phyloP scores from a whole-genome alignment of 2,329 filamentous ascomycete species.

The Monosporascus ibericus region DNA sequence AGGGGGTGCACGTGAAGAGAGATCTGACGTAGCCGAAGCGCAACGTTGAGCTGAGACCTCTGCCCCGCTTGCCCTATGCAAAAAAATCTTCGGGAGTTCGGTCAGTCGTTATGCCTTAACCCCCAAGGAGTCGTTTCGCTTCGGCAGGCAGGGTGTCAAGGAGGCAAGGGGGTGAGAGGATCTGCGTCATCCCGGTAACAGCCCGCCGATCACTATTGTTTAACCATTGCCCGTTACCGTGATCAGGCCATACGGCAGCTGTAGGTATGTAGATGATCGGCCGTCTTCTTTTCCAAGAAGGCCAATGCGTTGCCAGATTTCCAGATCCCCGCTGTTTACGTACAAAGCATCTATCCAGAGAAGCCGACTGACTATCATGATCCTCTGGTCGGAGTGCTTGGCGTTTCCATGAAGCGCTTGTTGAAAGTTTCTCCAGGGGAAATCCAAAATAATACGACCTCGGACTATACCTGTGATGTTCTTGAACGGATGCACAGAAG shows the following conservation, averaged over 20 bases:
- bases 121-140: conserved; percentile 15
- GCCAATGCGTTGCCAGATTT: not conserved
- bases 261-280: not conserved
- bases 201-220: conserved; percentile 3
- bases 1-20: not conserved
- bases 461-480: too few species aligned
- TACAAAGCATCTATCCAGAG: not conserved
- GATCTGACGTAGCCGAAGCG: not conserved
- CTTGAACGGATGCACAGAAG: too few species aligned
- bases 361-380: too few species aligned
- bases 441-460: too few species aligned
- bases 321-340: not conserved
- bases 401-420: too few species aligned
- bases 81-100: conserved; percentile 15
- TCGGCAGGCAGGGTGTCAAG: conserved; percentile 15
- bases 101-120: conserved; percentile 16
- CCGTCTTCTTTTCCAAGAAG: not conserved
- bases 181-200: conserved; percentile 4
- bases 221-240: conserved; percentile 10
- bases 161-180: conserved; percentile 11
- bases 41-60: not conserved
- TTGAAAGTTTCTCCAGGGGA: too few species aligned
- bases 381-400: too few species aligned
- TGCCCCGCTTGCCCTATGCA: conserved; percentile 15
- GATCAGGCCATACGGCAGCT: not conserved